phyloP scores from a whole-genome alignment of 352 stramenopile genomes.

The Phytophthora citrophthora region DNA sequence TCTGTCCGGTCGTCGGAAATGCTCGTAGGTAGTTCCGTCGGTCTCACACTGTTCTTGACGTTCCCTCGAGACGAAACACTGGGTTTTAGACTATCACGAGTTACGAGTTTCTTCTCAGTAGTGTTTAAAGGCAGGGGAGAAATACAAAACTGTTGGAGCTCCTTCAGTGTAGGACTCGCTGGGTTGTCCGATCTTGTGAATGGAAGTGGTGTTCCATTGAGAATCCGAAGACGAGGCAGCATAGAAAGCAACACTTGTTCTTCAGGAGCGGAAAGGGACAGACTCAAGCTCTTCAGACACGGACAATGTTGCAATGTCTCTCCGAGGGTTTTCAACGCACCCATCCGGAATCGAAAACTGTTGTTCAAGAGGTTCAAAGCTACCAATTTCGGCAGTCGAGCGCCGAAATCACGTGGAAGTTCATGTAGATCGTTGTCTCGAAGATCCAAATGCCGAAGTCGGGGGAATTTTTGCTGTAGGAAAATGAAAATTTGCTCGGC shows the following conservation, averaged over 20 bases:
- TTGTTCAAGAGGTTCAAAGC: slow-evolving; percentile 68
- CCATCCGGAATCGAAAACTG: slow-evolving; percentile 37
- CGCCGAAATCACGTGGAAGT: slow-evolving; percentile 48
- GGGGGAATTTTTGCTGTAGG: slow-evolving; percentile 47
- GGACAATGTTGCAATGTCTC: slow-evolving; percentile 48
- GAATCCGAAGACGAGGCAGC: slow-evolving; percentile 61
- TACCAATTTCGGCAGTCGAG: slow-evolving; percentile 55
- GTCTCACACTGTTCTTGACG: slow-evolving; percentile 48
- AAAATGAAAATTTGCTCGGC: slow-evolving; percentile 39
- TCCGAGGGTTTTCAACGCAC: slow-evolving; percentile 47
- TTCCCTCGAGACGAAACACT: slow-evolving; percentile 3
- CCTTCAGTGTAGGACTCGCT: slow-evolving; percentile 32
- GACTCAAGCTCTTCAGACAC: slow-evolving; percentile 66
- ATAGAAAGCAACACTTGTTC: slow-evolving; percentile 63
- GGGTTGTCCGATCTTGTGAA: slow-evolving; percentile 20
- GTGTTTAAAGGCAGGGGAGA: slow-evolving; percentile 14
- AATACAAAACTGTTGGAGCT: slow-evolving; percentile 32
- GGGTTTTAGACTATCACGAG: slow-evolving; percentile 8
- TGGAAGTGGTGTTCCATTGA: slow-evolving; percentile 57
- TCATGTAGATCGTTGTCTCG: slow-evolving; percentile 54
- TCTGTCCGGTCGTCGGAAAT: slow-evolving; percentile 73
- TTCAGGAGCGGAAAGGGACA: slow-evolving; percentile 60
- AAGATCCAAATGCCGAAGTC: slow-evolving; percentile 63
- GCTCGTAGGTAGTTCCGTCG: slow-evolving; percentile 49
- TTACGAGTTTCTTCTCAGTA: background rate